Base-by-base conservation (phyloP, 495 filamentous ascomycete genomes). In the Massariosphaeria phaeospora region DNA sequence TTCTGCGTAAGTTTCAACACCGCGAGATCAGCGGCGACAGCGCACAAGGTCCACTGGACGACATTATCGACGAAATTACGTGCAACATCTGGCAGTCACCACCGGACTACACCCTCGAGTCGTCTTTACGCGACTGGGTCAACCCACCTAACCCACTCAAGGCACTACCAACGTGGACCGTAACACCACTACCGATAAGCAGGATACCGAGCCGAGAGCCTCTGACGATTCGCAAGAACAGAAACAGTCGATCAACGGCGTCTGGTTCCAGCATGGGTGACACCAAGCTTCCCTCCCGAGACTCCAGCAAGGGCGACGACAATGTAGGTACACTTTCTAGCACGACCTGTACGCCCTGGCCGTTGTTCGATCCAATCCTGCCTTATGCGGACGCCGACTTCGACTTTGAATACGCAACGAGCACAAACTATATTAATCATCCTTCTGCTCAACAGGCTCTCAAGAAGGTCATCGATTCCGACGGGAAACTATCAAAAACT, bases 61-160 rank as follows among this genome's bases (percentile, higher is more conserved):
- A 54, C 31, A 45, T 54, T 17, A 54, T 54, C 29, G 17, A 36
- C 51, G 40, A 46, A 29, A 54, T 54, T 21, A 39, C 41, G 17
- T 40, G 34, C 18, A 31, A 47, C 30, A 45, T 54, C 18, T 54
- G 27, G 40, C 29, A 2, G 13, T 45, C 9, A 13, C 42, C 42
- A 12, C 27, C 41, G 13, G 9, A 34, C 12, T 24, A 24, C 30
- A 31, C 51, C 27, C 21, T 18, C 21, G 29, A 35, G 11, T 27
- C 34, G 24, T 23, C 17, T 29, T 18, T 40, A 10, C 36, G 12
- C 18, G 35, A 52, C 10, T 42, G 31, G 15, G 2, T 31, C 17
- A 49, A 5, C 29, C 23, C 29, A 23, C 31, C 46, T 11, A 49
- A 5, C 29, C 23, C 29, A 23, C 31, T 29, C 18, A 31, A 47